Percentiles rank a stretch among this genome's conserved stretches.
Conservation (phyloP, 176 grass and related monocot genomes). For the Oryza brachyantha region DNA sequence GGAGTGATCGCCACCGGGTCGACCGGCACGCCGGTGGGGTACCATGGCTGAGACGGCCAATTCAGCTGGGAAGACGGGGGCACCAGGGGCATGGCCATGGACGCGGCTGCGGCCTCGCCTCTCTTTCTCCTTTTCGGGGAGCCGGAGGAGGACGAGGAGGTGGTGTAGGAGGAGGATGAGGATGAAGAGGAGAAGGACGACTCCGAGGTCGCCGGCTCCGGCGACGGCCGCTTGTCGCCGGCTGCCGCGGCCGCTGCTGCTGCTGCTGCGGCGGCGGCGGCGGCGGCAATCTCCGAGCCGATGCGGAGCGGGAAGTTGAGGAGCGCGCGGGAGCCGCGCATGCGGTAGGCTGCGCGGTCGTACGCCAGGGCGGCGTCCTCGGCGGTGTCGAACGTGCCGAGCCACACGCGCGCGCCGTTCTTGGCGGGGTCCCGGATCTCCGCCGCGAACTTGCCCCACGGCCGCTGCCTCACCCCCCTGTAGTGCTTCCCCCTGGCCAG, state of each 20-base stretch:
- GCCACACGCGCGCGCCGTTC: constrained; percentile 94
- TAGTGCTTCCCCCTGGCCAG: constrained; percentile 64
- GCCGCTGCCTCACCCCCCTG: constrained; percentile 83
- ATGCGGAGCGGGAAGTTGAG: constrained; percentile 95
- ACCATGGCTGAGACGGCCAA: constrained; percentile 44
- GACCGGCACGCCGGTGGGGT: constrained; percentile 19
- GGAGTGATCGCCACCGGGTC: constrained; percentile 38
- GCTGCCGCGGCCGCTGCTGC: neutral
- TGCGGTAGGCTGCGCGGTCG: constrained; percentile 87
- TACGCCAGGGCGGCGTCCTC: constrained; percentile 92
- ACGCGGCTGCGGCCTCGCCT: constrained; percentile 58
- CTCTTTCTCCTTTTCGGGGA: constrained; percentile 63
- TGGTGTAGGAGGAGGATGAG: neutral
- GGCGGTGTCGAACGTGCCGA: constrained; percentile 86
- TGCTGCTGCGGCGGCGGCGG: neutral
- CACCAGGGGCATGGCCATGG: constrained; percentile 38
- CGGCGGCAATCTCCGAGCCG: constrained; percentile 47
- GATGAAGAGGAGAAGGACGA: constrained; percentile 21
- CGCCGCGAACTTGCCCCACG: constrained; percentile 97
- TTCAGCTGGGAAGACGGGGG: constrained; percentile 25
- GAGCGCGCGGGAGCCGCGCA: constrained; percentile 96
- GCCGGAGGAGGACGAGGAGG: constrained; percentile 15
- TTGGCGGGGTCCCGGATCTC: constrained; percentile 96
- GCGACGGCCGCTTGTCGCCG: constrained; percentile 48
- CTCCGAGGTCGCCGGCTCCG: constrained; percentile 43